Base-by-base conservation (phyloP, 495 filamentous ascomycete species). In the Aspergillus wentii region DNA sequence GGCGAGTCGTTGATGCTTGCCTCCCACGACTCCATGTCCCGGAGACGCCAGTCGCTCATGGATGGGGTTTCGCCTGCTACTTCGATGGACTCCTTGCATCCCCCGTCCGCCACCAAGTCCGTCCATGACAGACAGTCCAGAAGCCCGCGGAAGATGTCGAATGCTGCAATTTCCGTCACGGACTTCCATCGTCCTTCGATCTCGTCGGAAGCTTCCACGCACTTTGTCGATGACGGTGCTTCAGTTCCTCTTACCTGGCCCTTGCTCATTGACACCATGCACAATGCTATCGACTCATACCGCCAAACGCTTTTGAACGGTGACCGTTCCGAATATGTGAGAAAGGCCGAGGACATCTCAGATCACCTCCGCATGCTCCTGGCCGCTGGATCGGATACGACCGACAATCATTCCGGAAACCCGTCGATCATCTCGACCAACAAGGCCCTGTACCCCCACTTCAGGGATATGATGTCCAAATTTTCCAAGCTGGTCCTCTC, bases 381-480 rank as follows among this genome's bases (percentile, higher is more conserved):
- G 28, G 87, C 88, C 20, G 94, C 94, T 33, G 92, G 89, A 3
- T 98, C 92, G 7, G 87, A 87, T 34, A 97, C 92, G 3, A 98
- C 92, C 1, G 92, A 98, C 57, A 97, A 97, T 50, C 92, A 98
- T 57, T 98, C 92, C 8, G 94, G 94, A 30, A 92, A 95, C 45
- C 92, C 94, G 19, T 97, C 92, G n/a, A 96, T 97, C 56, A 98
- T 98, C 37, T 92, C 88, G 6, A 90, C 88, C 6, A 98, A 98
- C 62, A 95, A 95, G 62, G 82, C 86, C 2, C 70, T 98, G 29
- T 96, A 97, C 52, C 92, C 94, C 19, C 88, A 97, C 65, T 98
- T 96, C 62, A 78, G 94, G 34, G 94, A 96, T 55, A 96, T 95
- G 84, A 98, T 98, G 92, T 97, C 92, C 4, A 86, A 92, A 49